A percentile compares a stretch with the other conserved stretches of the same genome.
phyloP scores from a whole-genome alignment of 768 basidiomycete genomes.

The Auriscalpium microsporum region DNA sequence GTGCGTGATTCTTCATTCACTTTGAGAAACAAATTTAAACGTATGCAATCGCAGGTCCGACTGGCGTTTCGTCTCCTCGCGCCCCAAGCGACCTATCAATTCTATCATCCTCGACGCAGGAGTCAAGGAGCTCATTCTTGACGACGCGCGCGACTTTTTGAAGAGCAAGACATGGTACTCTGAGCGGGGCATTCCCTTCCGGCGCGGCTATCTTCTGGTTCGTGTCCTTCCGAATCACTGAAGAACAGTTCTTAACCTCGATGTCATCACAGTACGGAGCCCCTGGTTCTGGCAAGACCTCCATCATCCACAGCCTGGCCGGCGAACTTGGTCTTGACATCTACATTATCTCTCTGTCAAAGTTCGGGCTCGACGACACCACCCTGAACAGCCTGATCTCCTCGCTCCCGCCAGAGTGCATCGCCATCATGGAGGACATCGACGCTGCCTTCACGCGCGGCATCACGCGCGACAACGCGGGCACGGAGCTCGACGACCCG shows the following conservation, averaged over 20 bases:
- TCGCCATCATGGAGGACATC: conserved; percentile 79
- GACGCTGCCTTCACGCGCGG: conserved; percentile 62
- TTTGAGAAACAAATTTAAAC: not conserved
- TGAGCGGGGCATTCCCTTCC: conserved; percentile 70
- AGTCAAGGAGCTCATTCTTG: conserved; percentile 51
- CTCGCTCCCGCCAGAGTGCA: conserved; percentile 58
- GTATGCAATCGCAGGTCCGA: conserved; percentile 16
- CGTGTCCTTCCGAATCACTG: conserved; percentile 8
- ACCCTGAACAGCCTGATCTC: conserved; percentile 49
- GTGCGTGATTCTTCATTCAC: conserved; percentile 16
- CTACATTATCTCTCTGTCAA: conserved; percentile 63
- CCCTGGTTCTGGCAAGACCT: conserved; percentile 74
- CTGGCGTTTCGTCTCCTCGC: conserved; percentile 49
- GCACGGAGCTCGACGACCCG: conserved; percentile 13
- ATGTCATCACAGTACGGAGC: conserved; percentile 44
- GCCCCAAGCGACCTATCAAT: conserved; percentile 54
- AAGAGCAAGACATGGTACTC: conserved; percentile 63
- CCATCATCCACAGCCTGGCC: conserved; percentile 66
- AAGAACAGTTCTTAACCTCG: not conserved
- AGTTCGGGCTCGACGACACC: conserved; percentile 53
- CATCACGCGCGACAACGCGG: conserved; percentile 26
- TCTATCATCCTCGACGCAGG: conserved; percentile 70
- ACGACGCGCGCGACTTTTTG: conserved; percentile 67
- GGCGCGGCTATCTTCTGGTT: conserved; percentile 67
- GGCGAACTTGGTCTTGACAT: conserved; percentile 72